Base-by-base conservation (phyloP, 768 basidiomycete genomes). In the Fomitopsis pulvina region DNA sequence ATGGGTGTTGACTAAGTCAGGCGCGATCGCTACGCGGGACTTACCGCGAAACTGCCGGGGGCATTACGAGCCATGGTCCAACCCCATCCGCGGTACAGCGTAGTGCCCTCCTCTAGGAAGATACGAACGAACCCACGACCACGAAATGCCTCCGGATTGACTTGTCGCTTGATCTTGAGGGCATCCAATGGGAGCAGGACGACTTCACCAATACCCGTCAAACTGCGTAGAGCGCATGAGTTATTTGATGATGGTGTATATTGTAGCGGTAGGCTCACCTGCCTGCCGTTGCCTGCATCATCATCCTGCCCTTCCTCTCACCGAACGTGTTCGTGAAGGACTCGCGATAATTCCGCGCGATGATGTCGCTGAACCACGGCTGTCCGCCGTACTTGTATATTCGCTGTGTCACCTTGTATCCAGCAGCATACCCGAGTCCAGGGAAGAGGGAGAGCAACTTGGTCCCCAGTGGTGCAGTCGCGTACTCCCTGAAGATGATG, bases 21-120 rank as follows among this genome's bases (percentile, higher is more conserved):
- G 42, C 11, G n/a, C 12, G 41, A 25, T 11, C 26, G n/a, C 26
- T 7, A 28, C 5, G 37, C 21, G 28, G 29, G 3, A 73, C 88
- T 54, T 62, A 95, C 93, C 48, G 95, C 91, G 60, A 99, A 99
- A 46, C 79, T 83, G 10, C 95, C 95, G 0, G 95, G 95, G 0
- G 95, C 95, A 59, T 99, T 99, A 47, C 95, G 81, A 2, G 93
- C 95, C 79, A 96, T 86, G 21, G 95, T 98, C 95, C 95, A 98
- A 40, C 94, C 94, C 92, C 94, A 96, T 25, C 95, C 95, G 54
- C 93, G 85, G 70, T 99, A 99, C 29, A 99, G 78, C 1, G 87
- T 79, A 8, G 87, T 80, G 50, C 93, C 92, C 64, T 98, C 95
- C 58, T 99, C 94, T 63, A 81, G 67, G 67, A 99, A 80, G 59